phyloP scores from a whole-genome alignment of 2,329 filamentous ascomycete species.

The Aureobasidium sp. region DNA sequence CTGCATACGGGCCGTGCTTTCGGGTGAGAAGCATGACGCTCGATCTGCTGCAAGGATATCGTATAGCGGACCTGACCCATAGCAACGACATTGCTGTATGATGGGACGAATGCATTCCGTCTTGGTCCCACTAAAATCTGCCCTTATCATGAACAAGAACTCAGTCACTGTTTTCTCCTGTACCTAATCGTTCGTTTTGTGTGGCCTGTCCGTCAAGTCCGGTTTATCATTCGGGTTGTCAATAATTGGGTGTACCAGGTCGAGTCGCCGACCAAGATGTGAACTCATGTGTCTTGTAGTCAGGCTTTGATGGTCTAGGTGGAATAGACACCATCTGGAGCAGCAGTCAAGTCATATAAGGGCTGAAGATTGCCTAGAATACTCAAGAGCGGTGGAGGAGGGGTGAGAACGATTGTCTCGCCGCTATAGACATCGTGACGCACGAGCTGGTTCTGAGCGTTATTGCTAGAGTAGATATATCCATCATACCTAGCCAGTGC shows the following conservation, averaged over 20 bases:
- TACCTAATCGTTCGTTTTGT: neutral
- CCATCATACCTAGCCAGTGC: conserved; percentile 16
- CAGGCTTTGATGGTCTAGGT: conserved; percentile 19
- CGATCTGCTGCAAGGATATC: neutral
- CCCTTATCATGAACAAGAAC: neutral
- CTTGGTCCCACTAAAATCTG: neutral
- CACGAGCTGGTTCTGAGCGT: conserved; percentile 20
- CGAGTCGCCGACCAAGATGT: conserved; percentile 10
- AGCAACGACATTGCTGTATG: neutral
- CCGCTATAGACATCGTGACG: conserved; percentile 16
- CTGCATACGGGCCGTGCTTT: neutral
- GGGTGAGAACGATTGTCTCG: conserved; percentile 16
- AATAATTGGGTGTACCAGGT: conserved; percentile 2
- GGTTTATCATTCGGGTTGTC: conserved; percentile 5
- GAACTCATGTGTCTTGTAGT: conserved; percentile 16
- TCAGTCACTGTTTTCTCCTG: neutral
- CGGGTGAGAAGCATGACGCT: neutral
- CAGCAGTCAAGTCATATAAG: conserved; percentile 20
- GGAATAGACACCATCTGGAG: conserved; percentile 17
- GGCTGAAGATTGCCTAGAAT: conserved; percentile 18
- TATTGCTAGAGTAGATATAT: conserved; percentile 19
- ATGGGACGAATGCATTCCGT: neutral
- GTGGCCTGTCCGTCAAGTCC: neutral
- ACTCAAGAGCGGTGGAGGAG: conserved; percentile 14
- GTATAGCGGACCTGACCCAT: neutral